Evolutionary conservation across 2,329 filamentous ascomycete genomes (phyloP), one percentile per base, ranked within the genome.

Genomic region (Bipolaris bicolor): DNA sequence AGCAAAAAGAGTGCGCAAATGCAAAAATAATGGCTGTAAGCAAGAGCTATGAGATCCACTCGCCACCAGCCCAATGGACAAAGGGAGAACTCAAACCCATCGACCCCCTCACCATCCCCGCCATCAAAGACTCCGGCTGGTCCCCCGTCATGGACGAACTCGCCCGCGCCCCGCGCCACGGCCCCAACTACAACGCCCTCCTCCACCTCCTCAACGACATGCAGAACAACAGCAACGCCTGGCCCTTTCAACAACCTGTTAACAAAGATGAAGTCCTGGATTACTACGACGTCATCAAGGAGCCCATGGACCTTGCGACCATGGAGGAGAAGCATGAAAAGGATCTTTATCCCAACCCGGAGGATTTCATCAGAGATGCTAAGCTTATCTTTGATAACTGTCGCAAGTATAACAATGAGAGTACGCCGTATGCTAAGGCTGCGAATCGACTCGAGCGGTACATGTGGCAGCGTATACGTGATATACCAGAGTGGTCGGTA

Each of bases 201-300:
- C 85, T 97, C 11, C 92, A 95, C 75, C 85, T 99, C 6, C 88
- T 99, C 63, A 97, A 96, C 77, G 91, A 97, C 72, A 86, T 98
- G 77, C 93, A 98, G 75, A 98, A 97, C 74, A 92, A 97, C 78
- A 88, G 88, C 66, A 89, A 90, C 7, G 90, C 92, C 0, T 99
- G 95, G 95, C 95, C 95, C 0, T 99, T 99, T 81, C 84, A 95
- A 31, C 86, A 92, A 24, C 94, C 95, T 0, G 95, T 99, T 65
- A 97, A 96, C 75, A 88, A 90, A 65, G 95, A 99, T 69, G 95
- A 98, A 65, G 95, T 99, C 0, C 88, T 92, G n/a, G 95, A 99
- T 76, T 99, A 99, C 79, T 98, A 98, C 81, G 92, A 97, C 58
- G 93, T 98, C 60, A 99, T 99, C 81, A 93, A 93, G 73, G 90